Percentiles rank a stretch among this genome's conserved stretches.
phyloP scores from a whole-genome alignment of 2,329 filamentous ascomycete species.

The Bimuria novae-zelandiae region DNA sequence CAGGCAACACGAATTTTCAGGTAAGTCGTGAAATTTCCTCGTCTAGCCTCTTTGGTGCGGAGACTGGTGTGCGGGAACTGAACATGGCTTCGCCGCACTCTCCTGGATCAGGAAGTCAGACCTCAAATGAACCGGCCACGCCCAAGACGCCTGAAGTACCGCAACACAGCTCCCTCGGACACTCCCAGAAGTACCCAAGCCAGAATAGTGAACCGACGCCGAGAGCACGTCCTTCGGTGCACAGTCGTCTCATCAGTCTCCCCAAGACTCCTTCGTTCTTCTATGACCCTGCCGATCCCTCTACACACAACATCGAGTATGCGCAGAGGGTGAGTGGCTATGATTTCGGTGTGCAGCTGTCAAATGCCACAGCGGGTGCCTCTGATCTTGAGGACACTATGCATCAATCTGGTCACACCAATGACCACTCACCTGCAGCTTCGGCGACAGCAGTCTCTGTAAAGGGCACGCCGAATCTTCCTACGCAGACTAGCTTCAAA shows the following conservation, averaged over 20 bases:
- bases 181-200: conserved; percentile 30
- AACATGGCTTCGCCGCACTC: conserved; percentile 54
- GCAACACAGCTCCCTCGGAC: conserved; percentile 39
- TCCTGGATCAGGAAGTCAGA: conserved; percentile 42
- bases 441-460: conserved; percentile 20
- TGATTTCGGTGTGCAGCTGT: conserved; percentile 43
- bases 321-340: conserved; percentile 52
- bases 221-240: conserved; percentile 37
- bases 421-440: conserved; percentile 16
- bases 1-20: conserved; percentile 13
- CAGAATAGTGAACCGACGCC: conserved; percentile 45
- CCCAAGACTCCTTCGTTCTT: conserved; percentile 52
- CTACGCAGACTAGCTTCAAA: conserved; percentile 38
- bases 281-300: conserved; percentile 50
- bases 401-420: conserved; percentile 25
- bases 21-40: conserved; percentile 36
- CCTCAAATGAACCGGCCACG: conserved; percentile 44
- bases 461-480: conserved; percentile 26
- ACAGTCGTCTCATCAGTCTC: conserved; percentile 52
- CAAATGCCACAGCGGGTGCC: conserved; percentile 21
- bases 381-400: conserved; percentile 37
- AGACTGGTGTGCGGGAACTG: conserved; percentile 54
- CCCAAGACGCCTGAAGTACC: conserved; percentile 44
- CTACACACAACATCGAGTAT: conserved; percentile 53
- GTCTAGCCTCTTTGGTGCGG: conserved; percentile 53